Evolutionary conservation across 2,329 filamentous ascomycete genomes (phyloP).

Genomic region (Diplodia mutila): DNA sequence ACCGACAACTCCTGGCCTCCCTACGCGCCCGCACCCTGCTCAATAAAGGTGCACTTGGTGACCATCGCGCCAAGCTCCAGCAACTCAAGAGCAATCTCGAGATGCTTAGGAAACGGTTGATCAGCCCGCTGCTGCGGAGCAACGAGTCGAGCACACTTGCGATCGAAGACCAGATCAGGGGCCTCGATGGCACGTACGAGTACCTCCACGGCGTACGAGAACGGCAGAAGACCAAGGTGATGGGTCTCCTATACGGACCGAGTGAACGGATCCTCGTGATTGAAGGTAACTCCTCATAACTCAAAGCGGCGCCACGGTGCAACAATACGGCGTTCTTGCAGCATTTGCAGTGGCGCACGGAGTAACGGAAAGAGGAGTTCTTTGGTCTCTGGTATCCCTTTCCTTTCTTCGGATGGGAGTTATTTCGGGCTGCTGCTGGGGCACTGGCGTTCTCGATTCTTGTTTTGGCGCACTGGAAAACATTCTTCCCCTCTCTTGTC

Average conservation of each 20-base stretch:
- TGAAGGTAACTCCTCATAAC: slow-evolving; percentile 25
- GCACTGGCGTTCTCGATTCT: slow-evolving; percentile 12
- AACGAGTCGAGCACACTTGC: slow-evolving; percentile 70
- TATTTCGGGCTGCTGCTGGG: slow-evolving; percentile 13
- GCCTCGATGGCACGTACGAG: slow-evolving; percentile 76
- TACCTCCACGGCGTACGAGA: slow-evolving; percentile 77
- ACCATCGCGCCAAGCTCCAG: slow-evolving; percentile 82
- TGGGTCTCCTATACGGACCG: slow-evolving; percentile 61
- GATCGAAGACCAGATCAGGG: slow-evolving; percentile 83
- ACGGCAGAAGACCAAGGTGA: slow-evolving; percentile 78
- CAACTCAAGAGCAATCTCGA: slow-evolving; percentile 87
- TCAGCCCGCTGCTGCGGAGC: slow-evolving; percentile 78
- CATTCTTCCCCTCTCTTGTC: not conserved
- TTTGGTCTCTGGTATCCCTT: slow-evolving; percentile 20
- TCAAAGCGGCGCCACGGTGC: slow-evolving; percentile 14
- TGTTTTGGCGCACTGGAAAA: slow-evolving; percentile 12
- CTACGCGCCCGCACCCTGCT: slow-evolving; percentile 81
- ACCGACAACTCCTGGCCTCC: slow-evolving; percentile 75
- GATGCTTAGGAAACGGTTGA: slow-evolving; percentile 78
- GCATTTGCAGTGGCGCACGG: slow-evolving; percentile 25
- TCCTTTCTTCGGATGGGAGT: slow-evolving; percentile 16
- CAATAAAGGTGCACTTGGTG: slow-evolving; percentile 84
- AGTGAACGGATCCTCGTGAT: slow-evolving; percentile 25
- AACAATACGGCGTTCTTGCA: slow-evolving; percentile 20
- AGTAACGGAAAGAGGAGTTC: slow-evolving; percentile 22